Evolutionary conservation across 345 rosid genomes (phyloP), one percentile per base, ranked within the genome.

Genomic region (Turritis glabra): DNA sequence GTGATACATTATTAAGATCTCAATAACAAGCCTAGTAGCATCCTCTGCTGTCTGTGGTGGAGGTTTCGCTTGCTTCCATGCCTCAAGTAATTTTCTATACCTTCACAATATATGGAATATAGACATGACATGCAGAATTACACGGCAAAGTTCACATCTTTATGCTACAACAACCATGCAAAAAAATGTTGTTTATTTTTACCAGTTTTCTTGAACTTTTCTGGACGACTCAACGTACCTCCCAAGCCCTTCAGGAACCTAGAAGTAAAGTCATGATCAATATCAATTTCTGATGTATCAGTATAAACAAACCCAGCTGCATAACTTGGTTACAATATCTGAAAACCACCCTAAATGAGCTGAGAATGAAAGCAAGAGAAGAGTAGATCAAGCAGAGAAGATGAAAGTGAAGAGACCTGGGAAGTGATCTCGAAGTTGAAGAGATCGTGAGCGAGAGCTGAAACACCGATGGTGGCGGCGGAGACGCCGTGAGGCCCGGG

Each of bases 201-300:
- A 91, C 97, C 97, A 95, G 55, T 80, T 90, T 35, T 97, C 90
- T 71, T 95, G 97, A 84, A 96, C 92, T 74, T 85, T 87, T 89
- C 72, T 88, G 6, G 96, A 92, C 7, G 97, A 90, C 15, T 62
- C 83, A 69, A 92, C 99, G 32, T 81, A 85, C 25, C 76, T 81
- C 64, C 82, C 80, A 27, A 95, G 93, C 26, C 86, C 91, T 71
- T 82, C 81, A 56, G 97, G 98, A 56, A 94, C 93, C 98, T 90
- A 64, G 13, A 73, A 38, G 33, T 14, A 3, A 68, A 32, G 7
- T 18, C 60, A 55, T 12, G 3, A 8, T 29, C 75, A 63, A 38
- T 1, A 57, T 57, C 56, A 64, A 9, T 8, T 19, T 66, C 46
- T 5, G 9, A 33, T 65, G 25, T 5, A 21, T n/a, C 33, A 22